Evolutionary conservation across 2,329 filamentous ascomycete species (phyloP).

Genomic region (Septoria petroselini): DNA sequence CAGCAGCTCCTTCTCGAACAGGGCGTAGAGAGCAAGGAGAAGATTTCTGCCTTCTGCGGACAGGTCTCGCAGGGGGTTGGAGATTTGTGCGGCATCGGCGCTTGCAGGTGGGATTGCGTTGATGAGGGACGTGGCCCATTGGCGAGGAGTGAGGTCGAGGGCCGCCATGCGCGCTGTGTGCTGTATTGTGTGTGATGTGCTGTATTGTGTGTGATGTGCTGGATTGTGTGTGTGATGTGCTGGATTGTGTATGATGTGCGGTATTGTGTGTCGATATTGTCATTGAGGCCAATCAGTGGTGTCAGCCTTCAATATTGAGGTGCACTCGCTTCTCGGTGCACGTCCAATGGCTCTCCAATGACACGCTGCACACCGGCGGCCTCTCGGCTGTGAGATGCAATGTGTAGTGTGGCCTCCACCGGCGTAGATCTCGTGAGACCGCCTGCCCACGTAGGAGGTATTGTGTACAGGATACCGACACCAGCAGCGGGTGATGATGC

Average conservation of each 20-base stretch:
- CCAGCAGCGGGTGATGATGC: too few species aligned
- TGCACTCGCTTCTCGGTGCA: not conserved
- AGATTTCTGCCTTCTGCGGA: constrained; percentile 41
- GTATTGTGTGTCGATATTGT: not conserved
- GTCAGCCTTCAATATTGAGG: not conserved
- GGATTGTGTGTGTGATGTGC: not conserved
- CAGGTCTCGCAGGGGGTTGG: constrained; percentile 44
- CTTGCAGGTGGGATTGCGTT: constrained; percentile 30
- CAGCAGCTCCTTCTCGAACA: constrained; percentile 77
- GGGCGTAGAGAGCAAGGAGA: constrained; percentile 76
- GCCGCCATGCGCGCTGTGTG: constrained; percentile 1
- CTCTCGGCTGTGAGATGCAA: not conserved
- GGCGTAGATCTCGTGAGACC: too few species aligned
- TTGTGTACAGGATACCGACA: too few species aligned
- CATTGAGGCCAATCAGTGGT: not conserved
- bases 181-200: not conserved
- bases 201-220: not conserved
- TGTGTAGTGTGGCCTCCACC: too few species aligned
- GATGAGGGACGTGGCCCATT: constrained; percentile 33
- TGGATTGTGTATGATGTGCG: not conserved
- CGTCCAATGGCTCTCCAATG: constrained; percentile 3
- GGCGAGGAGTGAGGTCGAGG: constrained; percentile 15
- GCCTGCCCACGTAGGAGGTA: too few species aligned
- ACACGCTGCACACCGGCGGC: not conserved
- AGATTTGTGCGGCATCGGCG: constrained; percentile 27